A percentile compares a stretch with the other conserved stretches of the same genome.
Conservation (phyloP, 257 asterid genomes). For the Primulina huaijiensis region DNA sequence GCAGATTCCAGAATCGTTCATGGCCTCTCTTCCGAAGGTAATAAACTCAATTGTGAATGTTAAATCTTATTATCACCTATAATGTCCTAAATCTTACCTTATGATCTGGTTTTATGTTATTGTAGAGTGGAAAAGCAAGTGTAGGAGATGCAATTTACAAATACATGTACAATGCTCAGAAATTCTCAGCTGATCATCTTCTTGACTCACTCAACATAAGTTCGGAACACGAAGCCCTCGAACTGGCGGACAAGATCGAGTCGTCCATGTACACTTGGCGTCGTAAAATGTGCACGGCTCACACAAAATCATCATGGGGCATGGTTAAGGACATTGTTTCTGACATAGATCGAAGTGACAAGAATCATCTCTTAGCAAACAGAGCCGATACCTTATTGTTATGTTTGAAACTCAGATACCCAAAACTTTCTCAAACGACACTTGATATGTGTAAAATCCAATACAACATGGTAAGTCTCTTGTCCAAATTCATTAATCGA, state of each 20-base stretch:
- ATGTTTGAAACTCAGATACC: slow-evolving; percentile 77
- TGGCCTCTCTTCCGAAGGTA: slow-evolving; percentile 88
- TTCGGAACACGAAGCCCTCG: slow-evolving; percentile 84
- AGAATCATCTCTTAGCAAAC: slow-evolving; percentile 64
- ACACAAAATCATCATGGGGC: slow-evolving; percentile 82
- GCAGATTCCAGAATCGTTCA: slow-evolving; percentile 79
- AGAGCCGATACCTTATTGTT: slow-evolving; percentile 67
- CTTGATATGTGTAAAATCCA: slow-evolving; percentile 83
- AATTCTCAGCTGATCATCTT: slow-evolving; percentile 59
- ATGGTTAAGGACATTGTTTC: slow-evolving; percentile 74
- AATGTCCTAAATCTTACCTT: not conserved
- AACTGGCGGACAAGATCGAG: slow-evolving; percentile 81
- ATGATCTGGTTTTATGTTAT: not conserved
- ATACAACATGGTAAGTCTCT: slow-evolving; percentile 56
- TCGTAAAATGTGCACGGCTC: slow-evolving; percentile 54
- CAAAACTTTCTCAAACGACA: slow-evolving; percentile 84
- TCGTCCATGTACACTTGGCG: slow-evolving; percentile 87
- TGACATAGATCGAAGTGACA: slow-evolving; percentile 67
- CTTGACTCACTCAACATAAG: slow-evolving; percentile 56
- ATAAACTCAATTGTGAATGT: no score
- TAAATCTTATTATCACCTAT: not conserved
- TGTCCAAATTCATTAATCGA: not conserved
- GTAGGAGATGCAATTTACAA: slow-evolving; percentile 79
- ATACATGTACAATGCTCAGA: slow-evolving; percentile 55
- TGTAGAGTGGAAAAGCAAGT: slow-evolving; percentile 78